Evolutionary conservation across 2,329 filamentous ascomycete genomes (phyloP), one percentile per base, ranked within the genome.

Genomic region (Exophiala sp.): DNA sequence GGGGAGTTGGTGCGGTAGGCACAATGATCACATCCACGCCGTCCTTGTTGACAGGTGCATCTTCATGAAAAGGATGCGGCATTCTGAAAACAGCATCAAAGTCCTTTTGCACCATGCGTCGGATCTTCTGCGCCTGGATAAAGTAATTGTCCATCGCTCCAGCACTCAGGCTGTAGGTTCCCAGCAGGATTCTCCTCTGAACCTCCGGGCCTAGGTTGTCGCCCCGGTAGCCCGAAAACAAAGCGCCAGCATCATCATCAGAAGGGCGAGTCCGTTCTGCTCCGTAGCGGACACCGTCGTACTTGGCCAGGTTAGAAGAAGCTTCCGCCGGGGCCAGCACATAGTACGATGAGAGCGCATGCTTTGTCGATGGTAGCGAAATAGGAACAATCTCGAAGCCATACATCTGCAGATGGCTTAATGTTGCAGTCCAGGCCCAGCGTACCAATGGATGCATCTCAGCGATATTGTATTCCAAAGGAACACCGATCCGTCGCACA

Each of bases 91-190:
- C 82, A 1, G 76, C 70, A 67, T 97, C 82, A 65, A 98, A 98
- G 63, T 98, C 93, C 27, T 74, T 73, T 64, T 93, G 85, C 1
- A 98, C 87, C 14, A 95, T 73, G 47, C 88, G 78, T 1, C 93
- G 83, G 32, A 96, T 81, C 58, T 84, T 85, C 69, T 98, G 93
- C 39, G 93, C 93, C 65, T 95, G 86, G 55, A 95, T 80, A 63
- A 98, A 98, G 68, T 97, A 96, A 66, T 97, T 98, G 66, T 95
- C 86, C 63, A 94, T 93, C 8, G 89, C 89, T 54, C 86, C 81
- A 0, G 91, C 90, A 68, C 88, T 95, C 45, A 98, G 76, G 34
- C 84, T 90, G 65, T 95, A 97, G 0, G 89, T 84, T 13, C 93
- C 93, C 0, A 98, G 78, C 7, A 98, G 70, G 51, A 98, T 94